Conservation (phyloP, 2,329 filamentous ascomycete genomes). For the Phialocephala sp. region DNA sequence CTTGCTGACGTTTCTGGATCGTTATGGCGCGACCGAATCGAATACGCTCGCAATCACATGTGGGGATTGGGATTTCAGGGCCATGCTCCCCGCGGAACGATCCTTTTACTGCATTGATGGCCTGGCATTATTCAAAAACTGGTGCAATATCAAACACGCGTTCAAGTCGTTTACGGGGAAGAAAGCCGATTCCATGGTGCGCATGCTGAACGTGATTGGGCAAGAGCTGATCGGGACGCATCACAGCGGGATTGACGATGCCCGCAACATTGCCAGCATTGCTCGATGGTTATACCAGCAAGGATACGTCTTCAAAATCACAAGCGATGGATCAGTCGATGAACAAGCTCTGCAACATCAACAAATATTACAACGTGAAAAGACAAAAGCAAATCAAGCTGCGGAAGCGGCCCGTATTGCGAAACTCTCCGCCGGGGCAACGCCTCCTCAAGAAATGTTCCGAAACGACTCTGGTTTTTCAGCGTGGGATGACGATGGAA, state of each 20-base stretch:
- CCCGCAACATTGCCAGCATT: constrained; percentile 26
- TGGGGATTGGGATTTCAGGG: constrained; percentile 27
- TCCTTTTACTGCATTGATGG: constrained; percentile 19
- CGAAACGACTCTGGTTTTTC: constrained; percentile 20
- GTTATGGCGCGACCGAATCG: constrained; percentile 19
- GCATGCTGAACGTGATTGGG: constrained; percentile 28
- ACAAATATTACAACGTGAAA: constrained; percentile 17
- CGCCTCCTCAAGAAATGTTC: constrained; percentile 24
- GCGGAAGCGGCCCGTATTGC: constrained; percentile 17
- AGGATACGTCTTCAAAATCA: constrained; percentile 26
- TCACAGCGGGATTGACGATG: constrained; percentile 29
- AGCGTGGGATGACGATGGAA: constrained; percentile 24
- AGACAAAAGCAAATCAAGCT: constrained; percentile 14
- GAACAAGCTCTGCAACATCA: constrained; percentile 18
- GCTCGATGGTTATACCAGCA: constrained; percentile 25
- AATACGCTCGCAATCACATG: constrained; percentile 28
- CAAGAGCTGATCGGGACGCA: constrained; percentile 26
- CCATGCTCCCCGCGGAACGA: constrained; percentile 25
- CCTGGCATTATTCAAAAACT: constrained; percentile 24
- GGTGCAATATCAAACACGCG: constrained; percentile 30
- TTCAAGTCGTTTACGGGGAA: constrained; percentile 26
- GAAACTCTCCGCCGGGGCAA: constrained; percentile 20
- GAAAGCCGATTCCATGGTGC: constrained; percentile 29
- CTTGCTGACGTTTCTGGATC: constrained; percentile 20
- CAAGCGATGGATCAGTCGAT: constrained; percentile 24